Conservation (phyloP, 2,329 filamentous ascomycete species). For the Sporothrix pallida region DNA sequence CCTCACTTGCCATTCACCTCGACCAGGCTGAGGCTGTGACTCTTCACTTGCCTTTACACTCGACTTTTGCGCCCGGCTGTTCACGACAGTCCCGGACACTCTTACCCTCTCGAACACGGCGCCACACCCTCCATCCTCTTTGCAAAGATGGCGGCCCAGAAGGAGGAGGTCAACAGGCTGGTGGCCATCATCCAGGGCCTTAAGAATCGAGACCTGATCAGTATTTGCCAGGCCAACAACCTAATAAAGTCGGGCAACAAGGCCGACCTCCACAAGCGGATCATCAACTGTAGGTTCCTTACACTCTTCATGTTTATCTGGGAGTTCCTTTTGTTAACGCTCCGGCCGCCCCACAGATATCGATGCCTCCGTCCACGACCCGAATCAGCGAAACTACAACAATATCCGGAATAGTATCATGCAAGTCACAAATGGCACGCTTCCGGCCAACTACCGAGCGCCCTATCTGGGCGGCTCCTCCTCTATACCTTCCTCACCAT, state of each 20-base stretch:
- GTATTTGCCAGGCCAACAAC: constrained; percentile 75
- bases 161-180: constrained; percentile 53
- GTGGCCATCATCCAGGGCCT: constrained; percentile 54
- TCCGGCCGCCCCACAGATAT: constrained; percentile 31
- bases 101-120: neutral
- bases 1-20: constrained; percentile 16
- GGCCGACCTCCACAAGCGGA: constrained; percentile 76
- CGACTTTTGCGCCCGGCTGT: neutral
- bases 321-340: neutral
- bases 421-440: neutral
- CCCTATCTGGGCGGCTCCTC: constrained; percentile 7
- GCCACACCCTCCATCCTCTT: neutral
- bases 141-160: constrained; percentile 36
- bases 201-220: constrained; percentile 71
- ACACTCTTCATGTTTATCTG: no score
- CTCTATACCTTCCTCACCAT: constrained; percentile 31
- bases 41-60: neutral
- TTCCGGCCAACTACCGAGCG: constrained; percentile 19
- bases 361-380: constrained; percentile 34
- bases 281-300: constrained; percentile 72
- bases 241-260: constrained; percentile 85
- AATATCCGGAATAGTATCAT: constrained; percentile 33
- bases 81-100: constrained; percentile 1
- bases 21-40: neutral
- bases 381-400: constrained; percentile 32